Evolutionary conservation across 345 rosid genomes (phyloP), one percentile per base, ranked within the genome.

Genomic region (Durio zibethinus): DNA sequence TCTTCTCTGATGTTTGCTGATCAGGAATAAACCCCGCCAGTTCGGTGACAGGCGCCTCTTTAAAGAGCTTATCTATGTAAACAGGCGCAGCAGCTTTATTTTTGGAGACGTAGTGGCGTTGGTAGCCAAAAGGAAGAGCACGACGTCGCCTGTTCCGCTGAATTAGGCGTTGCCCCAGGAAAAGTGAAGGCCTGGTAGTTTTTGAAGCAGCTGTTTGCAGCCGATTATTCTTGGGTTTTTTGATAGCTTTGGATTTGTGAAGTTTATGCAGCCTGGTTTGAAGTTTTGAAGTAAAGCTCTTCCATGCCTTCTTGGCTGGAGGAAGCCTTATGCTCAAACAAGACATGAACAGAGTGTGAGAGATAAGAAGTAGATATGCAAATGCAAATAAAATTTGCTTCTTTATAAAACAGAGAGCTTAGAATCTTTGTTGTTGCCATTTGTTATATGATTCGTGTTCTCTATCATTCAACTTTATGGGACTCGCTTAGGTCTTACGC

Each of bases 291-390:
- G 94, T 82, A 84, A 94, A 82, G 75, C 85, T 80, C 83, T 88
- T 89, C 97, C 96, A 94, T 74, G 89, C 91, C 79, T 87, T 89
- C 82, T 85, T 89, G 85, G 93, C 86, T 0, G 89, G 90, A 7
- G 86, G 85, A 68, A 91, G 77, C 84, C 84, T 74, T 50, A 87
- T 72, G 27, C 79, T 88, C 57, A 90, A 74, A 81, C 87, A 90
- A 80, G 93, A 83, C 94, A 91, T 90, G 73, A 59, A 59, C 8
- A 47, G 15, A 42, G 63, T 14, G 4, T 16, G 78, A 60, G 20
- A 31, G 5, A 47, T 2, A 5, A 20, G 47, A 25, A n/a, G 61
- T 10, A 35, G 38, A 36, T 7, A 3, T 21, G 57, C 38, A 47
- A 70, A 7, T 67, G 52, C 50, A 42, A 16, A 40, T 59, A 33